A percentile compares a stretch with the other conserved stretches of the same genome.
Evolutionary conservation across 352 stramenopile species (phyloP).

Genomic region (Elongisporangium anandrum): DNA sequence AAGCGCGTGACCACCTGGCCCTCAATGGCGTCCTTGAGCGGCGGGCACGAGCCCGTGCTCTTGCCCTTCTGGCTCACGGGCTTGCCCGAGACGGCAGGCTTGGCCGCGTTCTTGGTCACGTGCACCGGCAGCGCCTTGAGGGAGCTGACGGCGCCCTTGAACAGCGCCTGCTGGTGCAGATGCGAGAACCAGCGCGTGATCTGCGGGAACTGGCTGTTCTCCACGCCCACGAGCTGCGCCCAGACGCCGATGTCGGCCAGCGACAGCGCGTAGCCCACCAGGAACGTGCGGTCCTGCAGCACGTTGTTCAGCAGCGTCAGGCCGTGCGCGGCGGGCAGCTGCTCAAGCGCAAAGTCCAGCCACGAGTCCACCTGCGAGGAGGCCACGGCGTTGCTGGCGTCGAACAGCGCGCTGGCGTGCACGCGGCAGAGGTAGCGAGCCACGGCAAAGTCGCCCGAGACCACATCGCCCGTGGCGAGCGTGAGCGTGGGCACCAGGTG

Average conservation of each 20-base stretch:
- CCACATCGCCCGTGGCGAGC: constrained; percentile 40
- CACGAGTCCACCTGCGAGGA: constrained; percentile 88
- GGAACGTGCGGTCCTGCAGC: constrained; percentile 89
- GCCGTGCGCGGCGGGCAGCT: constrained; percentile 35
- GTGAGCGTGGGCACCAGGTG: constrained; percentile 64
- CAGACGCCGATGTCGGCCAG: constrained; percentile 96
- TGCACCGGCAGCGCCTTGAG: constrained; percentile 44
- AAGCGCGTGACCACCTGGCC: constrained; percentile 98
- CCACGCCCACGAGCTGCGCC: constrained; percentile 53
- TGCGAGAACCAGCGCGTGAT: constrained; percentile 73
- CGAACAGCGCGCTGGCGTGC: constrained; percentile 15
- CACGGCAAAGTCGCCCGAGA: constrained; percentile 78
- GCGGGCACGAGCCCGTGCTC: constrained; percentile 87
- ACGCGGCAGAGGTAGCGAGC: constrained; percentile 59
- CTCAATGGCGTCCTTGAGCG: constrained; percentile 92
- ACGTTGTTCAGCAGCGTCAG: constrained; percentile 87
- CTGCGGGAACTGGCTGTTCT: constrained; percentile 50
- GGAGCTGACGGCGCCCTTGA: constrained; percentile 38
- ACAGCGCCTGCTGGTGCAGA: constrained; percentile 54
- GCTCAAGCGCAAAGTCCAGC: constrained; percentile 90
- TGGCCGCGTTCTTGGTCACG: constrained; percentile 10
- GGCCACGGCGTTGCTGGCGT: constrained; percentile 29
- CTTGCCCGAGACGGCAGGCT: constrained; percentile 10
- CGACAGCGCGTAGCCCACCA: constrained; percentile 91
- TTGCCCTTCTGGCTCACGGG: constrained; percentile 53